Evolutionary conservation across 2,329 filamentous ascomycete species (phyloP).

Genomic region (Sphaerulina populicola): DNA sequence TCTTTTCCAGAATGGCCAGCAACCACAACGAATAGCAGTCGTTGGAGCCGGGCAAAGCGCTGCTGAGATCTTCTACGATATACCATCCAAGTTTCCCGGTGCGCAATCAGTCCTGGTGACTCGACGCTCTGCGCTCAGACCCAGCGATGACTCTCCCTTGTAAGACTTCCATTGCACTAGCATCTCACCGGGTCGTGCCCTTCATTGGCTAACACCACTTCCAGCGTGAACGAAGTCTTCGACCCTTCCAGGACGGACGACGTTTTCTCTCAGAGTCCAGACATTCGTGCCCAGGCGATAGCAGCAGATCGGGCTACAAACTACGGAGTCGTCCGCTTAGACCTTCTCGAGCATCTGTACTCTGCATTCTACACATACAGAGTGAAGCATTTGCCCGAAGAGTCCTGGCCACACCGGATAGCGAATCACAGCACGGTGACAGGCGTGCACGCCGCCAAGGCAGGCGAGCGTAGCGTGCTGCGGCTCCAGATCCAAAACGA

Average conservation of each 20-base stretch:
- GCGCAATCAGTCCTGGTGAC: constrained; percentile 70
- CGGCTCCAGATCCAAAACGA: constrained; percentile 52
- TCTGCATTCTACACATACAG: constrained; percentile 80
- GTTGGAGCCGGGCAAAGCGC: constrained; percentile 86
- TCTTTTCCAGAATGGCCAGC: constrained; percentile 45
- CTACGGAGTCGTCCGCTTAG: constrained; percentile 83
- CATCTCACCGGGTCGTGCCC: constrained; percentile 26
- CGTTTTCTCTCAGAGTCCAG: constrained; percentile 59
- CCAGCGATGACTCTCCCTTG: constrained; percentile 94
- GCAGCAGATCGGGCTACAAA: constrained; percentile 77
- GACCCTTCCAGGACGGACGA: constrained; percentile 75
- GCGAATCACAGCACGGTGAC: constrained; percentile 60
- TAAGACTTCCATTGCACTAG: constrained; percentile 3
- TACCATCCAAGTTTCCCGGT: constrained; percentile 74
- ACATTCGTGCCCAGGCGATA: constrained; percentile 54
- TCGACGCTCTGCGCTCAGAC: constrained; percentile 71
- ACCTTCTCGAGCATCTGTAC: constrained; percentile 81
- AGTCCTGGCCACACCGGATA: constrained; percentile 73
- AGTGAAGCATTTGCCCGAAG: constrained; percentile 60
- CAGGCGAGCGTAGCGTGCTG: constrained; percentile 39
- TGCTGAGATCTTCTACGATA: constrained; percentile 88
- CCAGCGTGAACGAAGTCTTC: constrained; percentile 81
- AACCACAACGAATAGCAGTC: constrained; percentile 66
- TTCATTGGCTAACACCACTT: constrained; percentile 47
- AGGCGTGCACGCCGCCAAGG: constrained; percentile 38